Percentiles rank a stretch among this genome's conserved stretches.
Evolutionary conservation across 148 eudicot genomes (phyloP).

Genomic region (Silene conica): DNA sequence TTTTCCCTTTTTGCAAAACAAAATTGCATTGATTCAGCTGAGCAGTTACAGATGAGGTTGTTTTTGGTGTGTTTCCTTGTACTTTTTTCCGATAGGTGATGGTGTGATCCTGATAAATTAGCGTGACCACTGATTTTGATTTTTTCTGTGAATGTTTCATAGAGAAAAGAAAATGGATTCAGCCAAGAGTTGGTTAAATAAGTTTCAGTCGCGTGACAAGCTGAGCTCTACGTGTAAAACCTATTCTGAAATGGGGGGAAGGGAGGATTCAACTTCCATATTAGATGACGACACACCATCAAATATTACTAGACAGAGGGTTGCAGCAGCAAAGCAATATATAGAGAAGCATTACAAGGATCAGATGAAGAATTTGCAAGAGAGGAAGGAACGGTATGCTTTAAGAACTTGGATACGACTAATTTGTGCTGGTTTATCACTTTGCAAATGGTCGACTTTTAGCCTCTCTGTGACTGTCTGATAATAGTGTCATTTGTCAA

Average conservation of each 20-base stretch:
- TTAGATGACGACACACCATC: conserved; percentile 74
- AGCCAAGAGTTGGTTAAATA: conserved; percentile 90
- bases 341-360: conserved; percentile 99
- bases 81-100: conserved; percentile 6
- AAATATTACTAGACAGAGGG: conserved; percentile 72
- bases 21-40: conserved; percentile 21
- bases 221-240: conserved; percentile 53
- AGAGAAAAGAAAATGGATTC: conserved; percentile 60
- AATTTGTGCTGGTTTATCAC: not conserved
- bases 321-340: conserved; percentile 94
- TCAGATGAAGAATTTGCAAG: conserved; percentile 95
- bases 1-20: not conserved
- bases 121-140: conserved; percentile 12
- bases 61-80: conserved; percentile 22
- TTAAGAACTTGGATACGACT: not conserved
- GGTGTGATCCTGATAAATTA: conserved; percentile 5
- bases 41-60: conserved; percentile 21
- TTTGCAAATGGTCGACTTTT: conserved; percentile 6
- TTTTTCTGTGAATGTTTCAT: conserved; percentile 2
- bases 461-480: not conserved
- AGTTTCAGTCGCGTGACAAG: conserved; percentile 78
- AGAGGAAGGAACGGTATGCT: conserved; percentile 85
- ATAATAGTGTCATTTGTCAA: not conserved
- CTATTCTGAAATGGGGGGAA: conserved; percentile 47
- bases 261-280: conserved; percentile 41